Base-by-base conservation (phyloP, 176 grass and related monocot species). In the Musa schizocarpa region DNA sequence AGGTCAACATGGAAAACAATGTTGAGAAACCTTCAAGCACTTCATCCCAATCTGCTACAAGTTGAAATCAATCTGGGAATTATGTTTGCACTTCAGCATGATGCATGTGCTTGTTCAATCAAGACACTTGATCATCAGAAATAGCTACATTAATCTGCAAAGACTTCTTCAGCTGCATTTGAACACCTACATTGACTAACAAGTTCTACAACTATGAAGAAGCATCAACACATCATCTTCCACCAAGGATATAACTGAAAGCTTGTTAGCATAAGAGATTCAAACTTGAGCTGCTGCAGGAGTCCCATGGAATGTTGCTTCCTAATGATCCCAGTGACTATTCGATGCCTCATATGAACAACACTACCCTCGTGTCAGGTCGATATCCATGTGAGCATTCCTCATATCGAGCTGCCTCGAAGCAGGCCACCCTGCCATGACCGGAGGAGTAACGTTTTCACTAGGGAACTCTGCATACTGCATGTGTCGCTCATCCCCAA, bases 391-490 rank as follows among this genome's bases (percentile, higher is more conserved):
- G 69, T 72, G 69, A 72, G 69, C 69, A 72, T 72, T 72, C 69
- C 69, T 52, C 69, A 85, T 82, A 64, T 91, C 89, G 80, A 91
- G 78, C 50, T 87, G 80, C 80, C 85, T 85, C 69, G 85, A 5
- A 49, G 58, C 74, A 22, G 74, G 4, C 89, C 89, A 91, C 54
- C 89, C 89, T 0, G 82, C 53, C 73, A 91, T 83, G 74, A 68
- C 66, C 1, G 63, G 69, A 23, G 82, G 73, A 0, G 56, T 25
- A 76, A 87, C 74, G 53, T 62, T 78, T 51, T 43, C 82, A 21
- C 78, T 74, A 0, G 69, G 57, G 34, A 81, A 57, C 0, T 63
- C 8, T 64, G 53, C 10, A 54, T 55, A 1, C 2, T 69, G 29
- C 21, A 76, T 82, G 14, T 10, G 52, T 2, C 83, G 80, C 73